Evolutionary conservation across 768 basidiomycete species (phyloP).

Genomic region (Coprinopsis sp.): DNA sequence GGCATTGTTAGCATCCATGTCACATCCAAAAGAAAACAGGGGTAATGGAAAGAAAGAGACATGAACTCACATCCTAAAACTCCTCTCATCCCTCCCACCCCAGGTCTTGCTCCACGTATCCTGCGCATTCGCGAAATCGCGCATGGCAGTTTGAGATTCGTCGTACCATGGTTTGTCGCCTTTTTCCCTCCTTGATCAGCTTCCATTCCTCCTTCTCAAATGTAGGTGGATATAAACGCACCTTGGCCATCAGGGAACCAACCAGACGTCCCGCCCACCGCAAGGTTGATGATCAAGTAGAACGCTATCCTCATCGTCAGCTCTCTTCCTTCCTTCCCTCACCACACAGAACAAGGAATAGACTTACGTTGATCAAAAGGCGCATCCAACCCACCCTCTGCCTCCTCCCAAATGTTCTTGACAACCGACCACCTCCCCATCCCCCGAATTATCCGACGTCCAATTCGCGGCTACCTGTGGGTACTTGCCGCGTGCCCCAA

Average conservation of each 20-base stretch:
- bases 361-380: constrained; percentile 77
- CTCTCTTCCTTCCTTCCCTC: not conserved
- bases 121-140: constrained; percentile 58
- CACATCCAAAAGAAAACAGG: constrained; percentile 13
- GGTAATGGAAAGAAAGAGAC: constrained; percentile 9
- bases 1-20: constrained; percentile 2
- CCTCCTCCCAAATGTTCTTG: constrained; percentile 54
- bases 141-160: constrained; percentile 60
- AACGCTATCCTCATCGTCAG: constrained; percentile 48
- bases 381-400: constrained; percentile 50
- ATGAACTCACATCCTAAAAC: constrained; percentile 65
- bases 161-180: constrained; percentile 80
- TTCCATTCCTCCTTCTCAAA: constrained; percentile 28
- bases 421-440: constrained; percentile 40
- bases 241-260: constrained; percentile 73
- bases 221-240: not conserved
- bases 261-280: constrained; percentile 78
- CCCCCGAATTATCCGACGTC: constrained; percentile 23
- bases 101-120: constrained; percentile 67
- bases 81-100: constrained; percentile 55
- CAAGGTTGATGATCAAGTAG: constrained; percentile 72
- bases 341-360: not conserved
- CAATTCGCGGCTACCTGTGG: constrained; percentile 60
- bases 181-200: constrained; percentile 31
- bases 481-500: constrained; percentile 42